Evolutionary conservation across 2,329 filamentous ascomycete species (phyloP).

Genomic region (Sarocladium strictum): DNA sequence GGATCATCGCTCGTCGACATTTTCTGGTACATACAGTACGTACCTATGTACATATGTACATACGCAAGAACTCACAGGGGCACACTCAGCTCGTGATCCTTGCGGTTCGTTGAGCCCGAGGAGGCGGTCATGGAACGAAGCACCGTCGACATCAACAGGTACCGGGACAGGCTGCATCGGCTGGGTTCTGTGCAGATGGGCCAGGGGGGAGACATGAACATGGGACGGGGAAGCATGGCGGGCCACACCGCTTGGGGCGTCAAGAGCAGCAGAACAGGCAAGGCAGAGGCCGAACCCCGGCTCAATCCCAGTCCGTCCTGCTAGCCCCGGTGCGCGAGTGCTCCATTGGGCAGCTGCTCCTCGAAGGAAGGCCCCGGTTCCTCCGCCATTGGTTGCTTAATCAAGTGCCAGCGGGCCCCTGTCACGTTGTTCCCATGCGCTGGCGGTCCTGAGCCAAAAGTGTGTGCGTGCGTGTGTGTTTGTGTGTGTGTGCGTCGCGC

Average conservation of each 20-base stretch:
- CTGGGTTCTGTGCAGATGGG: background rate
- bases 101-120: conserved; percentile 3
- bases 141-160: background rate
- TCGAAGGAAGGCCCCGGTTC: conserved; percentile 14
- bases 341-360: conserved; percentile 45
- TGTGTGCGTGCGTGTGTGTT: background rate
- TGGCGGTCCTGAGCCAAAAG: conserved; percentile 29
- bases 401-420: conserved; percentile 41
- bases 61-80: background rate
- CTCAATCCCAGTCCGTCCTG: conserved; percentile 31
- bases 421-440: conserved; percentile 47
- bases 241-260: conserved; percentile 21
- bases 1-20: too few relatives aligned
- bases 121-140: conserved; percentile 1
- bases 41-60: too few relatives aligned
- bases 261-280: conserved; percentile 23
- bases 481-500: background rate
- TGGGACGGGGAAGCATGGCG: conserved; percentile 9
- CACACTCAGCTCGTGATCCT: background rate
- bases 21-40: too few relatives aligned
- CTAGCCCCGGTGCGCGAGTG: conserved; percentile 41
- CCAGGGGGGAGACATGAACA: conserved; percentile 6
- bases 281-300: conserved; percentile 23
- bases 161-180: background rate
- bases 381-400: conserved; percentile 45